A percentile compares a stretch with the other conserved stretches of the same genome.
Evolutionary conservation across 495 filamentous ascomycete genomes (phyloP).

Genomic region (Hyaloscypha variabilis): DNA sequence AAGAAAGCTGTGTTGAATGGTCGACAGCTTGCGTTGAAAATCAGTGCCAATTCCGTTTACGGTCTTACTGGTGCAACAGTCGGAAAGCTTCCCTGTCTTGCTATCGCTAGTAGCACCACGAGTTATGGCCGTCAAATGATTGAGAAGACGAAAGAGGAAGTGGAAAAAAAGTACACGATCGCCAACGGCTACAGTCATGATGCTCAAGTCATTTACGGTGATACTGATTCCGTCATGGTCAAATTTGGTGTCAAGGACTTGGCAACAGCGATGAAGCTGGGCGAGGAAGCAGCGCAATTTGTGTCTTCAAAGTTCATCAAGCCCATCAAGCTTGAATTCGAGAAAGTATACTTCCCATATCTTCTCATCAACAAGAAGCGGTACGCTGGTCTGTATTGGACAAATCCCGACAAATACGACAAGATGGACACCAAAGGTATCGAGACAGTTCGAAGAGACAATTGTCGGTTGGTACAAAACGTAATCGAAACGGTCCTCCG

Average conservation of each 20-base stretch:
- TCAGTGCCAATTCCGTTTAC: slow-evolving; percentile 98
- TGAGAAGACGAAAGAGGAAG: slow-evolving; percentile 91
- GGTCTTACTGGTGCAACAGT: slow-evolving; percentile 95
- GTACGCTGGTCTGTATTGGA: slow-evolving; percentile 97
- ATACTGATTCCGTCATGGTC: slow-evolving; percentile 99
- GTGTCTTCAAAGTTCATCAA: slow-evolving; percentile 92
- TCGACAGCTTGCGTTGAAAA: slow-evolving; percentile 92
- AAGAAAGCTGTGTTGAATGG: slow-evolving; percentile 98
- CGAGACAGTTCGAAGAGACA: slow-evolving; percentile 95
- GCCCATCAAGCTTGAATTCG: slow-evolving; percentile 98
- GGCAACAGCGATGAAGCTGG: slow-evolving; percentile 88
- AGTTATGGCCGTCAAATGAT: slow-evolving; percentile 98
- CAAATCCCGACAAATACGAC: slow-evolving; percentile 89
- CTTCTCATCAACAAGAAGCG: slow-evolving; percentile 99
- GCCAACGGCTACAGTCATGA: slow-evolving; percentile 93
- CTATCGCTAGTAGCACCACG: slow-evolving; percentile 95
- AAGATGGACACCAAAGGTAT: slow-evolving; percentile 99
- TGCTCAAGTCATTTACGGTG: slow-evolving; percentile 96
- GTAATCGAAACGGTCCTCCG: slow-evolving; percentile 96
- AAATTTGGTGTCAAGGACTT: slow-evolving; percentile 92
- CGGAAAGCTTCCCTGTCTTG: slow-evolving; percentile 92
- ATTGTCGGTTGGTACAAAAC: slow-evolving; percentile 91
- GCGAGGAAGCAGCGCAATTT: slow-evolving; percentile 82
- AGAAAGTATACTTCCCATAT: slow-evolving; percentile 99
- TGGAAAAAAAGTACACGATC: slow-evolving; percentile 85